Percentiles rank a stretch among this genome's conserved stretches.
Conservation (phyloP, 2,329 filamentous ascomycete species). For the Cladophialophora chaetospira region DNA sequence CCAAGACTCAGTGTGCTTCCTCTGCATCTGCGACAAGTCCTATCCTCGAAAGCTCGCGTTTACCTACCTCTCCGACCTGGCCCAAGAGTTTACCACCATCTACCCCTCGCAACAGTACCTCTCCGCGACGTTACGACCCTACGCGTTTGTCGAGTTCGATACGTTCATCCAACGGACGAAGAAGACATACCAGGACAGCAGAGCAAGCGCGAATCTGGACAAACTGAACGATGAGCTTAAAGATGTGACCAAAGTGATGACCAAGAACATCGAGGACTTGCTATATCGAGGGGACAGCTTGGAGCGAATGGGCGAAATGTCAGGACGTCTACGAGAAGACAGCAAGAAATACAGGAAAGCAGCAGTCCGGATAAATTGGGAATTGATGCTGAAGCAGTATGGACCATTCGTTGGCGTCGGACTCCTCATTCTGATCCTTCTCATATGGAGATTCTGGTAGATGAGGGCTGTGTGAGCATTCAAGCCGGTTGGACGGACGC, state of each 20-base stretch:
- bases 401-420: slow-evolving; percentile 82
- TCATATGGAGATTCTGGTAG: slow-evolving; percentile 93
- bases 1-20: slow-evolving; percentile 78
- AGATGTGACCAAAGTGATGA: slow-evolving; percentile 99
- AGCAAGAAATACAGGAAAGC: slow-evolving; percentile 92
- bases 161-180: slow-evolving; percentile 93
- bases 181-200: slow-evolving; percentile 88
- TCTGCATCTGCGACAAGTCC: slow-evolving; percentile 88
- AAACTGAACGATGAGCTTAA: slow-evolving; percentile 95
- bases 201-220: slow-evolving; percentile 88
- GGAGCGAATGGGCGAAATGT: slow-evolving; percentile 96
- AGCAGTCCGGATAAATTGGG: slow-evolving; percentile 96
- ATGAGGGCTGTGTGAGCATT: not conserved
- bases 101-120: slow-evolving; percentile 76
- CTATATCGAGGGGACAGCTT: slow-evolving; percentile 91
- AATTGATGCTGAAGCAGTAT: slow-evolving; percentile 93
- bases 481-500: not conserved
- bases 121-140: slow-evolving; percentile 75
- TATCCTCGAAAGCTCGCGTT: slow-evolving; percentile 98
- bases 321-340: slow-evolving; percentile 81
- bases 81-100: slow-evolving; percentile 84
- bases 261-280: slow-evolving; percentile 98
- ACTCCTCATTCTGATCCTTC: slow-evolving; percentile 79
- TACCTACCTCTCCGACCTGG: slow-evolving; percentile 92
- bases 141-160: slow-evolving; percentile 97